Percentiles rank a stretch among this genome's conserved stretches.
These are phyloP conservation scores for Helianthus annuus DNA, from an alignment of 129 eudicot genomes.

Conservation along the genomic window HanXRQr2.0-SUNRISE NC_035440.2:106667995-106668494, in stretches of 20 bases:
- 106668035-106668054: too few relatives aligned
- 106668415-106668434: conserved; percentile 29
- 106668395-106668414: conserved; percentile 35
- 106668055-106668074: too few relatives aligned
- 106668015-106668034: too few relatives aligned
- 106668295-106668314: conserved; percentile 25
- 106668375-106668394: conserved; percentile 25
- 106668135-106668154: not conserved
- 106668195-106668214: conserved; percentile 63
- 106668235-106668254: conserved; percentile 60
- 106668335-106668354: conserved; percentile 32
- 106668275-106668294: conserved; percentile 16
- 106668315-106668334: conserved; percentile 28
- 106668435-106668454: conserved; percentile 34
- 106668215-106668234: conserved; percentile 44
- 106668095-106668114: not conserved
- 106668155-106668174: not conserved
- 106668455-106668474: conserved; percentile 31
- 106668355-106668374: conserved; percentile 31
- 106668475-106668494: conserved; percentile 34
- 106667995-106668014: too few relatives aligned
- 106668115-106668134: not conserved
- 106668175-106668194: conserved; percentile 10
- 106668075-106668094: too few relatives aligned
- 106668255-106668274: conserved; percentile 34